Percentiles rank a stretch among this genome's conserved stretches.
Evolutionary conservation across 345 rosid genomes (phyloP).

Genomic region (Rhodamnia argentea): DNA sequence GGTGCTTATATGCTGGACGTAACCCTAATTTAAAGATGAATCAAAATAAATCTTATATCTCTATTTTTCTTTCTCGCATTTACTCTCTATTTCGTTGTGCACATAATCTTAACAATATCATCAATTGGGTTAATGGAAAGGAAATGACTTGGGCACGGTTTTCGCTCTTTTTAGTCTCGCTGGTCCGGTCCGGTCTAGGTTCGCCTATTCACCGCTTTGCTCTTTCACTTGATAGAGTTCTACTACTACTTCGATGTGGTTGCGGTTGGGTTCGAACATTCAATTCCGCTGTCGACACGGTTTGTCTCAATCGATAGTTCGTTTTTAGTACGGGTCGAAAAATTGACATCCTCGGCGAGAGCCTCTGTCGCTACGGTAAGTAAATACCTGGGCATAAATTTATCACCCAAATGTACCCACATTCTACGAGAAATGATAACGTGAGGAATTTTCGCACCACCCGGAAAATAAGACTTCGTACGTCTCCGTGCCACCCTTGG

Average conservation of each 20-base stretch:
- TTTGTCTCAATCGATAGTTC: neutral
- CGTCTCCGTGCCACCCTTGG: neutral
- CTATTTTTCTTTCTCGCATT: too few species aligned
- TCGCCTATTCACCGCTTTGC: too few species aligned
- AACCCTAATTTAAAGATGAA: too few species aligned
- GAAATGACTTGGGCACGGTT: neutral
- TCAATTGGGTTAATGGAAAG: neutral
- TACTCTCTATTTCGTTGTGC: too few species aligned
- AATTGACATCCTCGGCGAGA: rapidly evolving
- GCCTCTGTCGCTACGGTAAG: neutral
- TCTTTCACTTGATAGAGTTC: neutral
- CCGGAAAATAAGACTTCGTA: neutral
- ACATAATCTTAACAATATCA: neutral
- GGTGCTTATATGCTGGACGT: too few species aligned
- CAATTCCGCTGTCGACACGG: neutral
- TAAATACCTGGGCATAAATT: neutral
- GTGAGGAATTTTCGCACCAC: neutral
- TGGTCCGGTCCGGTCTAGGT: neutral
- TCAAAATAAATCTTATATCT: too few species aligned
- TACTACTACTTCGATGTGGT: neutral
- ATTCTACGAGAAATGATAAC: neutral
- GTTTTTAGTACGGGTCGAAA: neutral
- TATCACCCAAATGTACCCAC: neutral
- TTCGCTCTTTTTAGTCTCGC: neutral
- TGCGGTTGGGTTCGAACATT: neutral